Conservation (phyloP, 164 flowering plant species). For the Platanus orientalis region DNA sequence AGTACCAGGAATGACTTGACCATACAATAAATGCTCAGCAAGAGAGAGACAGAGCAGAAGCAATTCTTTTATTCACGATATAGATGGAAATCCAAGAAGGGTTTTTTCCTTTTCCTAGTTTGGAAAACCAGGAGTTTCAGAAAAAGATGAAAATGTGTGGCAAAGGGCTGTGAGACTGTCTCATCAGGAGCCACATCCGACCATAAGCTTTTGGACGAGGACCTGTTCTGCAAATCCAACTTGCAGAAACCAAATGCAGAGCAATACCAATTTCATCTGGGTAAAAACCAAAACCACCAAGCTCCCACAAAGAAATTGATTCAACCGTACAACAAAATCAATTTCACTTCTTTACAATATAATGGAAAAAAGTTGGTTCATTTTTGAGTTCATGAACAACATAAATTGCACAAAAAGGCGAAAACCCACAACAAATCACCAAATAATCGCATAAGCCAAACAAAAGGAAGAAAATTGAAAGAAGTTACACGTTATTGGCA, state of each 20-base stretch:
- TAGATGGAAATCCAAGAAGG: too few relatives aligned
- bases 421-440: background rate
- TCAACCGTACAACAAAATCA: background rate
- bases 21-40: background rate
- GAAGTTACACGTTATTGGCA: conserved; percentile 67
- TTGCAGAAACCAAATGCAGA: background rate
- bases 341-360: background rate
- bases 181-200: background rate
- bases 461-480: background rate
- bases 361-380: background rate
- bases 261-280: background rate
- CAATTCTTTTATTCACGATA: too few relatives aligned
- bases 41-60: too few relatives aligned
- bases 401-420: background rate
- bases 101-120: too few relatives aligned
- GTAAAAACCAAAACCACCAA: background rate
- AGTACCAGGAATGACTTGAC: background rate
- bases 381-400: background rate
- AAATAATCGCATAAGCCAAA: background rate
- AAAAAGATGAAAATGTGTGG: background rate
- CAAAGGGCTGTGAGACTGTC: background rate
- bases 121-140: background rate
- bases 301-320: background rate
- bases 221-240: too few relatives aligned
- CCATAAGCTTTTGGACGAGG: background rate